Conservation (phyloP, 225 moss, liverwort and hornwort genomes). For the Ulota crispa region DNA sequence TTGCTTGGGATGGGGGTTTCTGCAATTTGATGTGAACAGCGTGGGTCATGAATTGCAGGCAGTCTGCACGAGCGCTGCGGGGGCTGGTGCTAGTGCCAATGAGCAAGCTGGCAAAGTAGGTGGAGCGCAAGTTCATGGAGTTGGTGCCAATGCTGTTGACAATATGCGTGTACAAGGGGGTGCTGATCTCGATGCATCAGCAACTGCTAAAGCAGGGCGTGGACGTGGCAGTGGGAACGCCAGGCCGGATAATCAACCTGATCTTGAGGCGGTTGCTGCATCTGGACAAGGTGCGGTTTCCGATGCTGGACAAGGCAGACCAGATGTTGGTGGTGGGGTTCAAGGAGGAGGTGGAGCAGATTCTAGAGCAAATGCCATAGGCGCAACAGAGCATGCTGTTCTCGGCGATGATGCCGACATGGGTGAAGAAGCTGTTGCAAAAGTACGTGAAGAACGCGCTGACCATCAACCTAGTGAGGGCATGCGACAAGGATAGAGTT, state of each 20-base stretch:
- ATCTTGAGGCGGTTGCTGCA: conserved; percentile 33
- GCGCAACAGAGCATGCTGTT: conserved; percentile 52
- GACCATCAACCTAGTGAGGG: conserved; percentile 41
- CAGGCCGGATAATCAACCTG: conserved; percentile 47
- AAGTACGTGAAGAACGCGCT: conserved; percentile 39
- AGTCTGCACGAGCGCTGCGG: conserved; percentile 34
- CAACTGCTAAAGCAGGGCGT: conserved; percentile 33
- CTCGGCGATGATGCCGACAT: conserved; percentile 49
- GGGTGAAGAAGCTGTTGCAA: conserved; percentile 47
- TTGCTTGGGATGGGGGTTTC: neutral
- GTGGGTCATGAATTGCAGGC: conserved; percentile 24
- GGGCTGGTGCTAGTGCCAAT: conserved; percentile 47
- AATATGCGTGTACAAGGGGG: conserved; percentile 48
- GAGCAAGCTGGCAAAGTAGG: conserved; percentile 48
- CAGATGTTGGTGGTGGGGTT: conserved; percentile 59
- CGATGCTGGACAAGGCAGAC: conserved; percentile 54
- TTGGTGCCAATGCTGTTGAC: conserved; percentile 47
- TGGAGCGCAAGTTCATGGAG: conserved; percentile 49
- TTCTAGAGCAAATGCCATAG: conserved; percentile 41
- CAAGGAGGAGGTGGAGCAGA: conserved; percentile 50
- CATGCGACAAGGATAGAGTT: neutral
- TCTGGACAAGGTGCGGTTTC: conserved; percentile 41
- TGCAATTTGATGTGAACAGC: neutral
- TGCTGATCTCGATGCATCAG: conserved; percentile 40
- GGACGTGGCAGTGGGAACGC: conserved; percentile 48